A percentile compares a stretch with the other conserved stretches of the same genome.
phyloP scores from a whole-genome alignment of 148 eudicot genomes.

The Fagopyrum tataricum region DNA sequence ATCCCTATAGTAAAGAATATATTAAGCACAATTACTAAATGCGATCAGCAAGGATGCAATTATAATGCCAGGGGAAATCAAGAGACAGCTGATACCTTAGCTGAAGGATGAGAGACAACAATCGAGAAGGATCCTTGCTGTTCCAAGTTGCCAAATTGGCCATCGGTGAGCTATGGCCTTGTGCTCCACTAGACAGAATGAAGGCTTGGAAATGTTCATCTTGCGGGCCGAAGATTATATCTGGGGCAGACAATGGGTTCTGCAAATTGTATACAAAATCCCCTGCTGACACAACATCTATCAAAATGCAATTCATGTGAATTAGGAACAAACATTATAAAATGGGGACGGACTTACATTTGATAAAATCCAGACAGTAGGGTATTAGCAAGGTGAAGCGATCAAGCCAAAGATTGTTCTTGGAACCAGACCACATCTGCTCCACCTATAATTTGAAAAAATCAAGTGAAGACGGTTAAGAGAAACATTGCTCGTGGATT shows the following conservation, averaged over 20 bases:
- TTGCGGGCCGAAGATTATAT: constrained; percentile 73
- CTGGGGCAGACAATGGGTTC: constrained; percentile 71
- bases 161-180: constrained; percentile 32
- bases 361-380: constrained; percentile 74
- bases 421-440: constrained; percentile 86
- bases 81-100: constrained; percentile 42
- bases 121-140: constrained; percentile 55
- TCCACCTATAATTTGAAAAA: constrained; percentile 46
- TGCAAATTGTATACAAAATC: constrained; percentile 65
- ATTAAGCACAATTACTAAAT: background rate
- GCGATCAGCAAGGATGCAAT: background rate
- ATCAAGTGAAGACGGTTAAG: background rate
- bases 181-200: constrained; percentile 24
- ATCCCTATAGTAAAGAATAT: constrained; percentile 33
- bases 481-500: background rate
- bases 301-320: background rate
- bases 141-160: constrained; percentile 60
- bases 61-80: background rate
- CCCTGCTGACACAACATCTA: constrained; percentile 38
- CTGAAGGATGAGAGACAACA: constrained; percentile 61
- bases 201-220: constrained; percentile 61
- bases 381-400: constrained; percentile 82
- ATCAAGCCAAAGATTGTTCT: constrained; percentile 47
- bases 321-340: background rate
- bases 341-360: constrained; percentile 34